These are phyloP conservation scores for Voacanga thouarsii DNA, from an alignment of 257 asterid species.

Conservation along the genomic window DNA sequence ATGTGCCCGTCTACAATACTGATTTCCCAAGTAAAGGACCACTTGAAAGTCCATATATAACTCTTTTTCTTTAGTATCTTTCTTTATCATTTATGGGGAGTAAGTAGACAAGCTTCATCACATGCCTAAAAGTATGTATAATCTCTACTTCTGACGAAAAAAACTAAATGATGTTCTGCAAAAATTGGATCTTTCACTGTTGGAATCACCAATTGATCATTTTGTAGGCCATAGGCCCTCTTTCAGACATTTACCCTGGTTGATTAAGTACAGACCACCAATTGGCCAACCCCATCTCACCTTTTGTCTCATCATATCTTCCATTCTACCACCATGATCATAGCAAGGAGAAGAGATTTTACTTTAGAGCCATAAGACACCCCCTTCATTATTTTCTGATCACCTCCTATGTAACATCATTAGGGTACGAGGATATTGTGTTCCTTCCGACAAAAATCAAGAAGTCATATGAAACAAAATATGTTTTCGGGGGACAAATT, in stretches of 20 bases:
- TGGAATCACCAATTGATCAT: background rate
- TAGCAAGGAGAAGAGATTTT: background rate
- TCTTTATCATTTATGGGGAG: conserved; percentile 1
- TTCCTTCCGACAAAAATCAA: background rate
- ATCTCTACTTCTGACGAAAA: conserved; percentile 1
- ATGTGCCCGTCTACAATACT: background rate
- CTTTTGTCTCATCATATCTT: background rate
- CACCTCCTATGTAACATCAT: background rate
- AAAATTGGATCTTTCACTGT: conserved; percentile 6
- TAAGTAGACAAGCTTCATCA: background rate
- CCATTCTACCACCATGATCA: background rate
- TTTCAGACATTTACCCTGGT: background rate
- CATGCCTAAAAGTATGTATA: background rate
- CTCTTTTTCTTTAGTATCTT: background rate
- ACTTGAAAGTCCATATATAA: conserved; percentile 1
- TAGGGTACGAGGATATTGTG: background rate
- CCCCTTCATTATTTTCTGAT: background rate
- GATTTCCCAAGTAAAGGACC: conserved; percentile 16
- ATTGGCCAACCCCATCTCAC: background rate
- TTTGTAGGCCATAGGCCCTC: conserved; percentile 7
- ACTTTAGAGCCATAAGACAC: background rate
- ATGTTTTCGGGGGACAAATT: background rate
- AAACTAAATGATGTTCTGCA: conserved; percentile 5
- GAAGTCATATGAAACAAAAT: background rate
- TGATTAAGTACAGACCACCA: background rate